Base-by-base conservation (phyloP, 768 basidiomycete species). In the Hygrophorus russula region DNA sequence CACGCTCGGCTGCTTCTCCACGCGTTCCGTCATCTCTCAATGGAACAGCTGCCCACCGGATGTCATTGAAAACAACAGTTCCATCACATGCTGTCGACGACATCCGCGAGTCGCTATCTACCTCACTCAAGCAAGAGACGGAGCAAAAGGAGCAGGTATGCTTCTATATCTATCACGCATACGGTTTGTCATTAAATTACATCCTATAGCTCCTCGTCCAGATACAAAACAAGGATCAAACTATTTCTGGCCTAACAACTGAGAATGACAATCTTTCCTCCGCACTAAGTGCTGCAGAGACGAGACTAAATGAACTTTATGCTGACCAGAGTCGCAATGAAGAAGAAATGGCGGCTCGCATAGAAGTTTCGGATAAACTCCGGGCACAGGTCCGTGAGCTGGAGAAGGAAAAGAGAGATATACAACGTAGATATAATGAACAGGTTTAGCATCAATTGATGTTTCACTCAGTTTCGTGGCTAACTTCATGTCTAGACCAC, bases 321-420 rank as follows among this genome's bases (percentile, higher is more conserved):
- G 67, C 80, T 10, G 88, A 91, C 51, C 87, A 90, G 58, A 68
- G 73, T 45, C 76, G 88, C 49, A 80, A 77, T 64, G 90, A 93
- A 59, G 70, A 78, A 47, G 87, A 92, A 53, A 65, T 92, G 60
- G 78, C 79, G 18, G 79, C 85, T 29, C 78, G 84, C 37, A 79
- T 88, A 51, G 87, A 91, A 52, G 78, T 91, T 30, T 66, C 78
- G 30, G 88, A 91, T 48, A 91, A 90, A 59, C 69, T 93, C 41
- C 68, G 90, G 46, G 60, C 69, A 13, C 85, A 92, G 60, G 73
- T 89, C 33, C 80, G 82, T 49, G 89, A 91, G 46, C 62, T 92
- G 14, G 91, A 93, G 65, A 88, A 79, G 61, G 90, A 93, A 62
- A 90, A 87, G 61, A 67, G 87, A 46, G 90, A 92, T 48, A 34